A percentile compares a stretch with the other conserved stretches of the same genome.
phyloP scores from a whole-genome alignment of 345 rosid species.

The Populus euphratica region DNA sequence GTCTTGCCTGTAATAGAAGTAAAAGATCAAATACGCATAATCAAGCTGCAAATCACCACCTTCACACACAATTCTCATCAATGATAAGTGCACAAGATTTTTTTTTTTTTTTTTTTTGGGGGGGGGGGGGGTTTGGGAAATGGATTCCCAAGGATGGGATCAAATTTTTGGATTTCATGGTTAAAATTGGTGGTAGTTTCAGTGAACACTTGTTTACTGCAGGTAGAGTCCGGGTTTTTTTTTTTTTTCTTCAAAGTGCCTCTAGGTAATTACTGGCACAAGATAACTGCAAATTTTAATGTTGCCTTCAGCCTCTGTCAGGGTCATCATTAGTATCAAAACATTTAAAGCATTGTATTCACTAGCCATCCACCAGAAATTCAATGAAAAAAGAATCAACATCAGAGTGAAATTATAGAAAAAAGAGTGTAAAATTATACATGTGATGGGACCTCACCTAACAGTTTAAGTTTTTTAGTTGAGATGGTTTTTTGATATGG shows the following conservation, averaged over 20 bases:
- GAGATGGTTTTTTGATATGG: too few relatives aligned
- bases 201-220: not conserved
- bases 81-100: not conserved
- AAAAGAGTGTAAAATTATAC: too few relatives aligned
- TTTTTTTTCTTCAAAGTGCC: not conserved
- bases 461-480: too few relatives aligned
- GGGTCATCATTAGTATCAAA: not conserved
- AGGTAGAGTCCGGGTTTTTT: not conserved
- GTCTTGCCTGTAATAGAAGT: constrained; percentile 58
- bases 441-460: too few relatives aligned
- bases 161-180: not conserved
- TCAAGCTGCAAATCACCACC: not conserved
- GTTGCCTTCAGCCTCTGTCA: not conserved
- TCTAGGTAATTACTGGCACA: not conserved
- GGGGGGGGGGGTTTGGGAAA: not conserved
- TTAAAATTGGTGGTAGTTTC: not conserved
- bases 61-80: not conserved
- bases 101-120: too few relatives aligned
- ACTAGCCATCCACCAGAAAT: not conserved
- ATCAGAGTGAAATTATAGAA: not conserved
- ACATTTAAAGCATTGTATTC: not conserved
- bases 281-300: not conserved
- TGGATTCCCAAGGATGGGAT: not conserved
- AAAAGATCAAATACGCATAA: not conserved
- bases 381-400: not conserved